phyloP scores from a whole-genome alignment of 257 asterid species.

The Solanum sitiens region DNA sequence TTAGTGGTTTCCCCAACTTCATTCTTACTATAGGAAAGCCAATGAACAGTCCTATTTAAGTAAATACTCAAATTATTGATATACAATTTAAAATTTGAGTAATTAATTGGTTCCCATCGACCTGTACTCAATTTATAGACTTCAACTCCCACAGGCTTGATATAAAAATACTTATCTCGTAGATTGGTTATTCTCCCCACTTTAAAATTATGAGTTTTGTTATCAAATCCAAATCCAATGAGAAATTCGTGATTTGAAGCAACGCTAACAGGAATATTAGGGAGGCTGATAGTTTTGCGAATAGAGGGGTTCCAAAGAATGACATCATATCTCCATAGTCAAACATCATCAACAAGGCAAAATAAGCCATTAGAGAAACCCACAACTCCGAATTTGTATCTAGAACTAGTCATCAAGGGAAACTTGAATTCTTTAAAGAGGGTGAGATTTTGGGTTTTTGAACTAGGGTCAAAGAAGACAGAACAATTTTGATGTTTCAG shows the following conservation, averaged over 20 bases:
- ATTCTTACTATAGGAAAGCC: no score
- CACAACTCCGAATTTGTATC: background rate
- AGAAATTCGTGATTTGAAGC: no score
- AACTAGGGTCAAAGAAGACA: background rate
- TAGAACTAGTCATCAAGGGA: background rate
- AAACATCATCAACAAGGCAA: background rate
- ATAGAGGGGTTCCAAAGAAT: conserved; percentile 7
- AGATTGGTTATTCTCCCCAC: conserved; percentile 17
- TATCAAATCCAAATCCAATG: conserved; percentile 24
- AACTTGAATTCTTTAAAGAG: background rate
- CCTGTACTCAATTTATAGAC: conserved; percentile 11
- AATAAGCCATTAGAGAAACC: conserved; percentile 8
- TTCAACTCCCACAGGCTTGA: conserved; percentile 19
- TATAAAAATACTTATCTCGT: conserved; percentile 1
- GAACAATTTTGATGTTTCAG: background rate
- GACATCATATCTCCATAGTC: background rate
- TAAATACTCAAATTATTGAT: no score
- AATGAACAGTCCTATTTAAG: no score
- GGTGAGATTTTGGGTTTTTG: background rate
- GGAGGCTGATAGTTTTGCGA: background rate
- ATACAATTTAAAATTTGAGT: background rate
- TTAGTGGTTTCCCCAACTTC: no score
- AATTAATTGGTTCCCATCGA: conserved; percentile 8
- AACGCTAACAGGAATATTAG: background rate
- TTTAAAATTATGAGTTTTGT: conserved; percentile 15